Base-by-base conservation (phyloP, 306 rosid species). In the Ochetophila trinervis region DNA sequence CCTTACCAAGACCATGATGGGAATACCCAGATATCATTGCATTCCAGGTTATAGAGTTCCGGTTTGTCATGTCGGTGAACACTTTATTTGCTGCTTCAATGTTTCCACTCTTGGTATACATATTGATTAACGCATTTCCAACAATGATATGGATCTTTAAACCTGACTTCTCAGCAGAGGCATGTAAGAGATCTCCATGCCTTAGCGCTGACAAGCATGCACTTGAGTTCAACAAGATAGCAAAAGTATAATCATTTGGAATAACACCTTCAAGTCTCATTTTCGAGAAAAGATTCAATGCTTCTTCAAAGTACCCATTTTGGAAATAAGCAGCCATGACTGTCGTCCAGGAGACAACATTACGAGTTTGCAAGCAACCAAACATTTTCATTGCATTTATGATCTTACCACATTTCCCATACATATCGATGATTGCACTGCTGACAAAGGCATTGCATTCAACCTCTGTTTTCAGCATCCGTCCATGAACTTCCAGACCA, bases 31-130 rank as follows among this genome's bases (percentile, higher is more conserved):
- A 76, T 72, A 88, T 75, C 84, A 88, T 80, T 49, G 80, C 79
- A 70, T 88, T 88, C 95, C 91, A 88, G 35, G 79, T 72, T 34
- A 77, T 71, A 5, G 76, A 17, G 65, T 85, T 83, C 20, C 81
- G 76, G 62, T 62, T n/a, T 30, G 6, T 24, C 85, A 67, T 81
- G 24, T 72, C 53, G 18, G 65, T 48, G 79, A 81, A 88, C 51
- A 81, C 79, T 27, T 74, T 45, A 56, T 79, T 74, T 27, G 95
- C 86, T 44, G 81, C 84, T 70, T 57, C 88, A 62, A 85, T 85
- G 79, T 77, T 37, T 19, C 95, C 91, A 2, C 82, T 53, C 79
- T 88, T 88, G 52, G 95, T 70, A 83, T 85, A 88, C 91, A 85
- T 88, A 62, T 78, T 85, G 72, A 88, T 74, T 79, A 88, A 56